Evolutionary conservation across 164 flowering plant species (phyloP), one percentile per base, ranked within the genome.

Genomic region (Santalum album): DNA sequence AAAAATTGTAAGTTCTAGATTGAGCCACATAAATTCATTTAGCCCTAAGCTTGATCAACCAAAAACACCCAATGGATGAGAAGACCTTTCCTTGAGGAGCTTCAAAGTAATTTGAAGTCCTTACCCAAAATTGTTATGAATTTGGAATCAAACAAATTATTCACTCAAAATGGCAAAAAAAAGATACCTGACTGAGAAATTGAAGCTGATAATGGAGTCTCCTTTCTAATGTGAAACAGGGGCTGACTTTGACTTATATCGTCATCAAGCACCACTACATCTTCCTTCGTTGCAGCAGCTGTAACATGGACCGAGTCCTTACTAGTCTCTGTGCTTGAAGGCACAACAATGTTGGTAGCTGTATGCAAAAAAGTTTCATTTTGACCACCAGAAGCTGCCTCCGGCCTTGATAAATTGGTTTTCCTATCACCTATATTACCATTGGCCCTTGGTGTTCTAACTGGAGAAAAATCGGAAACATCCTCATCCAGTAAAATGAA

Each of bases 131-230:
- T 17, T 20, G 21, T 18, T 17, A 19, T 7, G 24, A 32, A 10
- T 22, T 50, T 38, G 15, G 25, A 42, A 26, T 22, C 21, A 62
- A 29, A 22, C 22, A 36, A 9, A 40, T 45, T 53, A 42, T 51
- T 25, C 36, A 44, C 49, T 16, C 7, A 43, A 43, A 6, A 6
- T 0, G 4, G n/a, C n/a, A 43, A 19, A 4, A n/a, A 43, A 43
- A 43, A 43, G 21, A 12, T 65, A 86, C 95, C 92, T 78, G 77
- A 65, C 47, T 52, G 59, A 16, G 72, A 20, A 58, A 69, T 55
- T 35, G 71, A 56, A 60, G 40, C 56, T 14, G 65, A n/a, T 43
- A 49, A 56, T 17, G 73, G 27, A 54, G 60, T 47, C 49, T 86
- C 88, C 47, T 75, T 74, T 64, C 66, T 72, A 16, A 78, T 65